Conservation (phyloP, 2,329 filamentous ascomycete species). For the Paraconiothyrium sp. region DNA sequence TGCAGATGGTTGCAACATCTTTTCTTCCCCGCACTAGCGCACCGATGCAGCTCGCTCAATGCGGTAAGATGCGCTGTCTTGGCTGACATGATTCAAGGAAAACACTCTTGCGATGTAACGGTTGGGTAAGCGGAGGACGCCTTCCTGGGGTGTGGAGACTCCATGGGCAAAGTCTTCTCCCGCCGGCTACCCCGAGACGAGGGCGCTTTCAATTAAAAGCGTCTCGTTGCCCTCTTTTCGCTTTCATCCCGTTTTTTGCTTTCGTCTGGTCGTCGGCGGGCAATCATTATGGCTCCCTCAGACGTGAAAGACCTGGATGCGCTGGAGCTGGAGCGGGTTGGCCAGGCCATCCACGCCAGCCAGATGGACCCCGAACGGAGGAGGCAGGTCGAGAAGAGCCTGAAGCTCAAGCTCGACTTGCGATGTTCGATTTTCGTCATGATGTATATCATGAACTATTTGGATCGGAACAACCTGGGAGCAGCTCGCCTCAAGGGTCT, state of each 20-base stretch:
- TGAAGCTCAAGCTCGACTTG: slow-evolving; percentile 47
- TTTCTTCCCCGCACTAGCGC: slow-evolving; percentile 18
- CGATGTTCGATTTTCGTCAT: slow-evolving; percentile 46
- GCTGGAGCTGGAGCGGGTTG: slow-evolving; percentile 17
- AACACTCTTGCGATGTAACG: neutral
- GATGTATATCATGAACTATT: slow-evolving; percentile 50
- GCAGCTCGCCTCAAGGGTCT: slow-evolving; percentile 46
- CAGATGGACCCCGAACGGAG: slow-evolving; percentile 41
- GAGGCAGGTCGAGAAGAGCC: slow-evolving; percentile 41
- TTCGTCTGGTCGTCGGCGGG: neutral
- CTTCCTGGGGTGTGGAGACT: slow-evolving; percentile 12
- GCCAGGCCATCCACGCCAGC: slow-evolving; percentile 10
- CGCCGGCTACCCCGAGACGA: neutral
- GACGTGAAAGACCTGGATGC: slow-evolving; percentile 12
- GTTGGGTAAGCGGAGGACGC: slow-evolving; percentile 1
- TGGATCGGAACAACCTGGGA: slow-evolving; percentile 46
- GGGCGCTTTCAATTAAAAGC: neutral
- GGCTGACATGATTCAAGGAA: slow-evolving; percentile 11
- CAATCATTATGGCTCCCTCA: slow-evolving; percentile 1
- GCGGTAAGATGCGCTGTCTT: slow-evolving; percentile 12
- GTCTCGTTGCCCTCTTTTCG: neutral
- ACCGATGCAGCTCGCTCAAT: slow-evolving; percentile 7
- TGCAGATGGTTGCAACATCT: slow-evolving; percentile 7
- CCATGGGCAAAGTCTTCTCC: slow-evolving; percentile 11
- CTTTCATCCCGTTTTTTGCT: neutral